Evolutionary conservation across 2,329 filamentous ascomycete species (phyloP).

Genomic region (Nannizziopsis arthrosporioides): DNA sequence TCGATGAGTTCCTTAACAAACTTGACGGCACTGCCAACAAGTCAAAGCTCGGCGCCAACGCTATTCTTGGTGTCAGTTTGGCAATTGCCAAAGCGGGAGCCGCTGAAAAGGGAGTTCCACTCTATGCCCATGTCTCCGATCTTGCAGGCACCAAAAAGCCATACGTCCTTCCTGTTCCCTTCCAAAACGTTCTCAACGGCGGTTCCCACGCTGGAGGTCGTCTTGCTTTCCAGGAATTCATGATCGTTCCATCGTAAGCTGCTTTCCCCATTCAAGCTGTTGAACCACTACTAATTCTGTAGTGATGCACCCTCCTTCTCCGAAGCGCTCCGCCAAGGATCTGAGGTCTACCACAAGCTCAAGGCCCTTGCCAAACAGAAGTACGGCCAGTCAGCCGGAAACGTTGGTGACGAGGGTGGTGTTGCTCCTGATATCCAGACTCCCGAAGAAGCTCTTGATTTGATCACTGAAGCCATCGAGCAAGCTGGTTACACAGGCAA

Average conservation of each 20-base stretch:
- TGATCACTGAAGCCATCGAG: conserved; percentile 91
- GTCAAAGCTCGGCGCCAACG: conserved; percentile 77
- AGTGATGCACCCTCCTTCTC: conserved; percentile 79
- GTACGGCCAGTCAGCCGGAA: conserved; percentile 97
- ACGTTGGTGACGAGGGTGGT: conserved; percentile 99
- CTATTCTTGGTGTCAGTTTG: conserved; percentile 74
- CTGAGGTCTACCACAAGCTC: conserved; percentile 97
- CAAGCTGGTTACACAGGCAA: conserved; percentile 88
- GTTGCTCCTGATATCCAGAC: conserved; percentile 98
- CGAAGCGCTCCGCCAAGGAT: conserved; percentile 89
- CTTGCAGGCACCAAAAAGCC: conserved; percentile 84
- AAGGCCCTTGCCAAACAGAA: conserved; percentile 97
- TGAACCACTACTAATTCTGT: conserved; percentile 13
- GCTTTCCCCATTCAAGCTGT: not conserved
- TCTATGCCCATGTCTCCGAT: conserved; percentile 80
- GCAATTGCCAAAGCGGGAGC: conserved; percentile 80
- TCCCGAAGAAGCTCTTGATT: conserved; percentile 87
- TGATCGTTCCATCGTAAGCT: conserved; percentile 72
- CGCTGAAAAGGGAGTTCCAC: conserved; percentile 75
- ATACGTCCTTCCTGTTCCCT: conserved; percentile 78
- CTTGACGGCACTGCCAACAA: conserved; percentile 80
- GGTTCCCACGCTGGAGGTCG: conserved; percentile 95
- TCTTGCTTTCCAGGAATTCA: conserved; percentile 91
- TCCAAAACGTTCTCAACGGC: conserved; percentile 90
- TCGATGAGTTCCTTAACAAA: conserved; percentile 74